These are phyloP conservation scores for Nematodospora valgi DNA, from an alignment of 805 yeast genomes.

Conservation along the genomic window DNA sequence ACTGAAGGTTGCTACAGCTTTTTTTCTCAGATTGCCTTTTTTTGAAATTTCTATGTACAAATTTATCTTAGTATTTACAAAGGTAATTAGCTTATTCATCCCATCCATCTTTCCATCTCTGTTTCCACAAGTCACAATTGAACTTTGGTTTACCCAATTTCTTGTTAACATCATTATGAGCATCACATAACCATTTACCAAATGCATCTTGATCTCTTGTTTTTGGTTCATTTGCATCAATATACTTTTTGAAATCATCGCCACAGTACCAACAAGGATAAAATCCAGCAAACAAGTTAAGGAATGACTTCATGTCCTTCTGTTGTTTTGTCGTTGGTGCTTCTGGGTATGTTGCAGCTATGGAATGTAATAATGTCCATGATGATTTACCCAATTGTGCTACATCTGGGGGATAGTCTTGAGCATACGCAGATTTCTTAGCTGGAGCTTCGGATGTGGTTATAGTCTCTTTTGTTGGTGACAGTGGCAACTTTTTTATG, in stretches of 20 bases:
- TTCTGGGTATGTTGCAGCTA: constrained; percentile 87
- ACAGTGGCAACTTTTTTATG: constrained; percentile 7
- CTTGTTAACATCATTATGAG: constrained; percentile 89
- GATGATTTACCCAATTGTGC: constrained; percentile 76
- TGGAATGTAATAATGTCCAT: constrained; percentile 88
- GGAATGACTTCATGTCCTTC: constrained; percentile 65
- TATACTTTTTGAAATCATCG: constrained; percentile 68
- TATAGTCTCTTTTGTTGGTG: constrained; percentile 1
- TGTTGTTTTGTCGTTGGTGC: constrained; percentile 61
- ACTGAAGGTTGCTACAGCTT: constrained; percentile 1
- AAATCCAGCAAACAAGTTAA: constrained; percentile 66
- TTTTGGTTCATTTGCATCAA: constrained; percentile 50
- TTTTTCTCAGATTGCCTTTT: not conserved
- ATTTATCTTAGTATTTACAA: not conserved
- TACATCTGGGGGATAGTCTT: constrained; percentile 84
- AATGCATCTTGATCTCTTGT: constrained; percentile 70
- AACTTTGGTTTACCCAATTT: constrained; percentile 84
- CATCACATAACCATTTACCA: constrained; percentile 90
- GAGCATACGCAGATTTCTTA: constrained; percentile 22
- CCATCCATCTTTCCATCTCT: constrained; percentile 97
- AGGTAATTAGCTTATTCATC: constrained; percentile 26
- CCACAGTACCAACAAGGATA: constrained; percentile 97
- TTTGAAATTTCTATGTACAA: not conserved
- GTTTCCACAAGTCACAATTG: constrained; percentile 86
- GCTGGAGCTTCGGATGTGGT: constrained; percentile 4